phyloP scores from a whole-genome alignment of 768 basidiomycete genomes.

The Tulasnella sp. region DNA sequence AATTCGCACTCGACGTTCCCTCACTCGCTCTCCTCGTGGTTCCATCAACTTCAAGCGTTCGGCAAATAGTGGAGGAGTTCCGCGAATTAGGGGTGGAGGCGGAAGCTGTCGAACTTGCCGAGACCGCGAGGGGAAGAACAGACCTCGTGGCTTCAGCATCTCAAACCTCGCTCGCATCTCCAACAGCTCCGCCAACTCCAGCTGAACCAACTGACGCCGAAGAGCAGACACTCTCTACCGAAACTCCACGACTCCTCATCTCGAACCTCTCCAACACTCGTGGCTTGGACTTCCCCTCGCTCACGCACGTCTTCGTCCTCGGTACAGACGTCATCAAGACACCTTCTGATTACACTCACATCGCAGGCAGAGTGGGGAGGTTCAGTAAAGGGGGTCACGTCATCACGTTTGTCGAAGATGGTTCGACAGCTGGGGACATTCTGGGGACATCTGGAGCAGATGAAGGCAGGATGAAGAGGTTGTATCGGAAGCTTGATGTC shows the following conservation, averaged over 20 bases:
- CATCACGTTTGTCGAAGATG: constrained; percentile 14
- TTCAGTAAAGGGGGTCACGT: constrained; percentile 13
- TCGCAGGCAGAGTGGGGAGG: constrained; percentile 15
- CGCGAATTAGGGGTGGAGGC: constrained; percentile 16
- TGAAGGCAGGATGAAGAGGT: not conserved
- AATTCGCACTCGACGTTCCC: too few species aligned
- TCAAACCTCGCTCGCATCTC: not conserved
- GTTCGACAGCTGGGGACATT: not conserved
- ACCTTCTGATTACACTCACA: not conserved
- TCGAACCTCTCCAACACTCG: constrained; percentile 18
- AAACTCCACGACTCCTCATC: constrained; percentile 18
- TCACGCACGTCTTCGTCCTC: constrained; percentile 21
- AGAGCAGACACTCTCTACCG: not conserved
- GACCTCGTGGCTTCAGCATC: not conserved
- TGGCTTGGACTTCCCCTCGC: constrained; percentile 18
- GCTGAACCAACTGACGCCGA: not conserved
- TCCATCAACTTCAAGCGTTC: too few species aligned
- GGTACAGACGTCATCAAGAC: not conserved
- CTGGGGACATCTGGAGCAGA: not conserved
- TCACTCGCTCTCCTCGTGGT: too few species aligned
- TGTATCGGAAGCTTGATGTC: constrained; percentile 12
- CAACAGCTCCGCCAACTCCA: not conserved
- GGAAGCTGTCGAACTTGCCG: constrained; percentile 2
- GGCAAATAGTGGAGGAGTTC: not conserved
- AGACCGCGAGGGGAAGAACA: not conserved